Conservation (phyloP, 176 grass and related monocot genomes). For the Pontederia crassipes region DNA sequence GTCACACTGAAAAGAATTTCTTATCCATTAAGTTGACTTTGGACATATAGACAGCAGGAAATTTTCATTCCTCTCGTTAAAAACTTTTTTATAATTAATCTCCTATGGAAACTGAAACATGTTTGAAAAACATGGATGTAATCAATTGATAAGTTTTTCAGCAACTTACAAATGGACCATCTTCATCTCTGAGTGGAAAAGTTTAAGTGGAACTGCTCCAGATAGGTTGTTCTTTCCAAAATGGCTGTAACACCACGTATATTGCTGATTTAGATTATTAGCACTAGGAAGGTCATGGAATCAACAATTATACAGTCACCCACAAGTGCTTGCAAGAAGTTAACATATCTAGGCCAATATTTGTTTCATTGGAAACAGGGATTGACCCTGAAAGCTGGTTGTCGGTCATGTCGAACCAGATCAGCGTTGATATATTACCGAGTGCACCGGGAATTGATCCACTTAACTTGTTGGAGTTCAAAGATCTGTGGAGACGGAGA, state of each 20-base stretch:
- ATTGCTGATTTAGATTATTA: not conserved
- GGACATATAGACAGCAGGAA: no score
- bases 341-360: constrained; percentile 4
- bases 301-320: not conserved
- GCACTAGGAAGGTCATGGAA: not conserved
- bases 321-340: constrained; percentile 7
- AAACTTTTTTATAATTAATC: not conserved
- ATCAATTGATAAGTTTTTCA: not conserved
- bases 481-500: not conserved
- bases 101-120: no score
- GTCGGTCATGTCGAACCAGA: not conserved
- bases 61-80: no score
- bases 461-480: constrained; percentile 4
- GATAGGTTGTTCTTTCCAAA: constrained; percentile 62
- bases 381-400: constrained; percentile 1
- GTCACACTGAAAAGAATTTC: no score
- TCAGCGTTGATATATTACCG: not conserved
- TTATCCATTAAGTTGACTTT: no score
- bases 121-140: not conserved
- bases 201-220: constrained; percentile 52
- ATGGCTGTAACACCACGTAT: constrained; percentile 37
- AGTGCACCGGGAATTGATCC: not conserved
- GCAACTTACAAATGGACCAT: constrained; percentile 69
- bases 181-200: constrained; percentile 46
- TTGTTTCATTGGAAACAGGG: not conserved